These are phyloP conservation scores for Nicotiana knightiana DNA, from an alignment of 257 asterid species.

Conservation along the genomic window DNA sequence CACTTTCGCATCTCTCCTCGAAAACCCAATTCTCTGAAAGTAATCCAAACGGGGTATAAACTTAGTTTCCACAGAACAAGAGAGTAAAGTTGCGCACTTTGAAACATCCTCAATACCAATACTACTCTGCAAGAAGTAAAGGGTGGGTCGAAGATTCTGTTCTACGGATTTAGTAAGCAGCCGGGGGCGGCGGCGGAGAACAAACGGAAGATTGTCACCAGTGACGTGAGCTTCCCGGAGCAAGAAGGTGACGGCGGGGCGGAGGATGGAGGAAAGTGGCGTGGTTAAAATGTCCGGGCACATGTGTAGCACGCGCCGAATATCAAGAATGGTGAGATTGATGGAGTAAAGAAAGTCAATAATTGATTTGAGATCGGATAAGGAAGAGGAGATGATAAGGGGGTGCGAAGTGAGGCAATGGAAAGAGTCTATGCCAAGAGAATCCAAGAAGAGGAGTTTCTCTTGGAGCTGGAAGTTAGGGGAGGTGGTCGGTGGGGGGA, in stretches of 20 bases:
- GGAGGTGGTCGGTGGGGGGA: conserved; percentile 19
- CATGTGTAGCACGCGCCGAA: conserved; percentile 73
- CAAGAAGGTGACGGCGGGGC: conserved; percentile 71
- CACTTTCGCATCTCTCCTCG: conserved; percentile 42
- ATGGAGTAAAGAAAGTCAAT: conserved; percentile 57
- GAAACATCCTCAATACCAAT: conserved; percentile 63
- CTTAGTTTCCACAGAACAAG: conserved; percentile 73
- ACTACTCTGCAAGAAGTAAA: conserved; percentile 71
- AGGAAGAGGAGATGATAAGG: conserved; percentile 42
- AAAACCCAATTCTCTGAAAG: conserved; percentile 64
- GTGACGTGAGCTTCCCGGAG: conserved; percentile 73
- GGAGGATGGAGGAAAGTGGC: conserved; percentile 30
- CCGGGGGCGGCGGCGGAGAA: conserved; percentile 85
- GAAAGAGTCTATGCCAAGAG: conserved; percentile 71
- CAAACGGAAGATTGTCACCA: conserved; percentile 48
- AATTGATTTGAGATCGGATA: conserved; percentile 54
- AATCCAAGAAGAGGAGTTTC: conserved; percentile 64
- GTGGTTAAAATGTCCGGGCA: conserved; percentile 71
- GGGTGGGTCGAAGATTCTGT: conserved; percentile 67
- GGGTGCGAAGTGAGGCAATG: conserved; percentile 57
- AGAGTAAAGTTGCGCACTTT: conserved; percentile 54
- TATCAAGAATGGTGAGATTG: conserved; percentile 42
- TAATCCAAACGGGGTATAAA: conserved; percentile 75
- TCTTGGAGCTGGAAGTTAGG: conserved; percentile 43
- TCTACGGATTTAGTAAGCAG: conserved; percentile 57